Evolutionary conservation across 2,329 filamentous ascomycete species (phyloP).

Genomic region (Aspergillus japonicus): DNA sequence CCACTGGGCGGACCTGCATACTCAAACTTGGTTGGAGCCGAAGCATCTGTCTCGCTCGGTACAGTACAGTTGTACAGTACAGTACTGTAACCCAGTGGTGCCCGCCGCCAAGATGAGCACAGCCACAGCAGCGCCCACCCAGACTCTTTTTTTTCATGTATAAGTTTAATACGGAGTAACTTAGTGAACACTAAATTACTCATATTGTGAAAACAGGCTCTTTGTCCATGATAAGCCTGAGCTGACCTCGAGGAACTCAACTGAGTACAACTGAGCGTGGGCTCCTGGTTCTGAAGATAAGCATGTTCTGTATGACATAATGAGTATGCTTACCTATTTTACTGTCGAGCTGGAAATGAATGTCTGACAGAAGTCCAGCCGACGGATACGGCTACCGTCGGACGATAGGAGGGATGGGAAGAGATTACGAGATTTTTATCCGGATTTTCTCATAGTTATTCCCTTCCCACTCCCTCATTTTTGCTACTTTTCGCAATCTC

Average conservation of each 20-base stretch:
- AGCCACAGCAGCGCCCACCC: not conserved
- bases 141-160: no score
- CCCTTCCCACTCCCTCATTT: not conserved
- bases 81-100: not conserved
- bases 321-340: no score
- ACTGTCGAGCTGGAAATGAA: not conserved
- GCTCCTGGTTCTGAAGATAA: no score
- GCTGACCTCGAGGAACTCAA: not conserved
- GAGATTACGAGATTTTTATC: constrained; percentile 17
- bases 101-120: not conserved
- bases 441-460: not conserved
- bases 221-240: not conserved
- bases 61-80: no score
- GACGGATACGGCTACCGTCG: constrained; percentile 7
- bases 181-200: no score
- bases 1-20: no score
- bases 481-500: not conserved
- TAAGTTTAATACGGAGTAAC: no score
- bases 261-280: no score
- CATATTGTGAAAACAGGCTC: no score
- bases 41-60: no score
- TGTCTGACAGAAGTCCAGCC: not conserved
- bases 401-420: constrained; percentile 18
- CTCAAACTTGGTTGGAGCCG: no score
- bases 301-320: no score